Evolutionary conservation across 768 basidiomycete species (phyloP), one percentile per base, ranked within the genome.

Genomic region (Megacollybia marginata): DNA sequence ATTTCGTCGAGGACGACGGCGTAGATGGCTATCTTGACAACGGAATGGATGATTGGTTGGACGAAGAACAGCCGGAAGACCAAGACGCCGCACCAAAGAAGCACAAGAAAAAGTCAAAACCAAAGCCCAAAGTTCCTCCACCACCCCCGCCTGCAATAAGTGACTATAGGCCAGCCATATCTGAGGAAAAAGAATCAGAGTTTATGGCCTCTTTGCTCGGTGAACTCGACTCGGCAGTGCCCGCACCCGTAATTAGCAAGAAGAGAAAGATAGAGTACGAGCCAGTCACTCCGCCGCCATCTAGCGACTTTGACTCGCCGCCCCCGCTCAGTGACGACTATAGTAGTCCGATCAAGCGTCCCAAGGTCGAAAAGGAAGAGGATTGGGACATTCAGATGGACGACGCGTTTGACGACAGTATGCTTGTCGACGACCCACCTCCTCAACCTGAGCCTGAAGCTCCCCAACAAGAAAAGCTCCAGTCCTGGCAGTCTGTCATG

Each of bases 1-100:
- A 99, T 64, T 99, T 99, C 54, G 90, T 98, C 16, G 85, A 88
- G 34, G 96, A 98, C 59, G 96, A 98, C 68, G 92, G 92, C 23
- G 78, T 86, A 0, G 78, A 73, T 12, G 96, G 92, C 5, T 98
- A 99, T 59, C 83, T 86, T 63, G 96, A 99, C 69, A 91, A 96
- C 61, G 96, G 96, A 5, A 85, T 92, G 83, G 96, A 98, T 51
- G 93, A 95, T 59, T 97, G 91, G 85, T 77, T 75, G 23, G 78
- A 71, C 9, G 72, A 75, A 28, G 72, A 76, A 44, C 75, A 78
- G n/a, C 77, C 75, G 28, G 74, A 76, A 7, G 78, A 83, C 12
- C 70, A 69, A 9, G 82, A 80, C 38, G 82, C 81, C 15, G 67
- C 67, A 66, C 49, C 59, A 73, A 71, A 68, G 66, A 75, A 80